A percentile compares a stretch with the other conserved stretches of the same genome.
These are phyloP conservation scores for Xylaria intraflava DNA, from an alignment of 495 filamentous ascomycete genomes.

Conservation along the genomic window DNA sequence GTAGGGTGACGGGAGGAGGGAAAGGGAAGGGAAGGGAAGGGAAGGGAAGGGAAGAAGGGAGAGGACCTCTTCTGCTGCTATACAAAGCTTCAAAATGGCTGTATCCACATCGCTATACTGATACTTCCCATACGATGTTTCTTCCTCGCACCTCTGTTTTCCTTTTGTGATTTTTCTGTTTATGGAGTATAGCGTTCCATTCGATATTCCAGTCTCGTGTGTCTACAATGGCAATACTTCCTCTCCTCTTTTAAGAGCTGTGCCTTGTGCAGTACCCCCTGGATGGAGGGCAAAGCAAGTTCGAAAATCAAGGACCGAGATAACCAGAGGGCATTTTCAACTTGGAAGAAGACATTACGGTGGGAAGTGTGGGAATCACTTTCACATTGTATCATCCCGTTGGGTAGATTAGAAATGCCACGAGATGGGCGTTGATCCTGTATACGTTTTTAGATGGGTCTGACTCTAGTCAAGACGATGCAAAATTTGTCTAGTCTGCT, in stretches of 20 bases:
- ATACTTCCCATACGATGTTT: not conserved
- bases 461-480: not conserved
- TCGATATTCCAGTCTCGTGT: too few relatives aligned
- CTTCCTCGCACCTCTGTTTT: not conserved
- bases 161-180: conserved; percentile 10
- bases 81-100: too few relatives aligned
- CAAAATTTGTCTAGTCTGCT: not conserved
- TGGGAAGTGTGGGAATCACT: not conserved
- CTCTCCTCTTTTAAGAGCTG: too few relatives aligned
- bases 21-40: too few relatives aligned
- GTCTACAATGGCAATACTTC: too few relatives aligned
- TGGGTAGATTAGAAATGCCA: not conserved
- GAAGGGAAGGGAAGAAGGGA: too few relatives aligned
- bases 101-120: too few relatives aligned
- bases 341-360: not conserved
- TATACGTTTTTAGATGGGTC: not conserved
- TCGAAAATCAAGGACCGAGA: not conserved
- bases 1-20: too few relatives aligned
- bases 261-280: too few relatives aligned
- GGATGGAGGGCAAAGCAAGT: too few relatives aligned
- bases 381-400: not conserved
- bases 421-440: not conserved
- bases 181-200: conserved; percentile 14
- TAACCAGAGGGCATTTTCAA: too few relatives aligned
- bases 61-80: too few relatives aligned